Conservation (phyloP, 257 asterid genomes). For the Buddleja alternifolia region DNA sequence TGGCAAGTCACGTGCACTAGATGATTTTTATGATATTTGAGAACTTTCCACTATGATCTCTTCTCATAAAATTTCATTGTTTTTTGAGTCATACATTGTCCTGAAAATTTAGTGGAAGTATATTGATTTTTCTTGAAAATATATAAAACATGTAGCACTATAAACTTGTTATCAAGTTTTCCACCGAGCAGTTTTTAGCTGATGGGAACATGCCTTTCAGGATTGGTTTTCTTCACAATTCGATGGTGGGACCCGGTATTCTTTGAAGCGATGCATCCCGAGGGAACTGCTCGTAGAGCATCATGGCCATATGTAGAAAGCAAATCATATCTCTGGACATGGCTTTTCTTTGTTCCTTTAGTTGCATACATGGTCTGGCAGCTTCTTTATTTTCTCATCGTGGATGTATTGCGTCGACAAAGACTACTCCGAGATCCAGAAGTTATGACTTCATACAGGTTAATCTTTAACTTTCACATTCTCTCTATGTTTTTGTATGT, state of each 20-base stretch:
- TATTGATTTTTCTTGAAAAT: background rate
- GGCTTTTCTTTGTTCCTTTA: slow-evolving; percentile 89
- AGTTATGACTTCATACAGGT: slow-evolving; percentile 99
- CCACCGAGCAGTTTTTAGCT: background rate
- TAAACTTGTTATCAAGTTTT: background rate
- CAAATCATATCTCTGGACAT: slow-evolving; percentile 88
- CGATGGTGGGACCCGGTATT: slow-evolving; percentile 97
- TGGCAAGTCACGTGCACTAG: background rate
- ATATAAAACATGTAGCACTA: background rate
- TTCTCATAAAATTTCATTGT: slow-evolving; percentile 7
- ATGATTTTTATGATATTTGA: background rate
- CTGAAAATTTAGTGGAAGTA: slow-evolving; percentile 12
- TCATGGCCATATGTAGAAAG: slow-evolving; percentile 86
- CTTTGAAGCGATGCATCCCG: slow-evolving; percentile 89
- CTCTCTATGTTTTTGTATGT: background rate
- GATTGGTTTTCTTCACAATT: slow-evolving; percentile 93
- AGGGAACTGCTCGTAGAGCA: slow-evolving; percentile 65
- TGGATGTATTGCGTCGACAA: slow-evolving; percentile 88
- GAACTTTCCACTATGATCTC: slow-evolving; percentile 15
- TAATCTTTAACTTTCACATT: background rate
- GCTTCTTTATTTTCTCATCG: slow-evolving; percentile 85
- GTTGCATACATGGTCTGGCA: slow-evolving; percentile 84
- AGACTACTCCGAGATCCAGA: slow-evolving; percentile 87
- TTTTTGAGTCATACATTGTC: no score
- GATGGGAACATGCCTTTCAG: slow-evolving; percentile 45